Conservation (phyloP, 768 basidiomycete species). For the Lactarius trivialis region DNA sequence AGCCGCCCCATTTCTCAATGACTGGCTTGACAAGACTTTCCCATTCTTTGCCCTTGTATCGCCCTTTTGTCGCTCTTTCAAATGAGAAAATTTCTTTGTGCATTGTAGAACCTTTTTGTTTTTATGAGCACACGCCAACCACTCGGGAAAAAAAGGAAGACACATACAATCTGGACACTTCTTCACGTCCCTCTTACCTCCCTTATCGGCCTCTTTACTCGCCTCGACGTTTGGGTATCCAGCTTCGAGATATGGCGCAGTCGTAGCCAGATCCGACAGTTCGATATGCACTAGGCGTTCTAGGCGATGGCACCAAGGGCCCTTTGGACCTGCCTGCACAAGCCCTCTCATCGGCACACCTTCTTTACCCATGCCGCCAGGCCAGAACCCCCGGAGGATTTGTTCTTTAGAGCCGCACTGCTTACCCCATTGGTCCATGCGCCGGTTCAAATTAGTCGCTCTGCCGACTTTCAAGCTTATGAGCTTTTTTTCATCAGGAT, state of each 20-base stretch:
- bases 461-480: constrained; percentile 77
- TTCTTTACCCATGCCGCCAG: constrained; percentile 42
- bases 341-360: constrained; percentile 50
- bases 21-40: constrained; percentile 67
- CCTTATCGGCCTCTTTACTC: constrained; percentile 27
- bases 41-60: constrained; percentile 63
- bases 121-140: neutral
- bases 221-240: constrained; percentile 37
- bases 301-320: constrained; percentile 63
- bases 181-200: constrained; percentile 20
- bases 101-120: constrained; percentile 41
- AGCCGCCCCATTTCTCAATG: constrained; percentile 71
- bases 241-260: constrained; percentile 53
- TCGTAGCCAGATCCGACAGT: constrained; percentile 57
- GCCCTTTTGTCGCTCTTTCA: constrained; percentile 44
- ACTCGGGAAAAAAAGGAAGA: constrained; percentile 24
- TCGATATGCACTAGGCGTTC: constrained; percentile 80
- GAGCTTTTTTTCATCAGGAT: constrained; percentile 32
- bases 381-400: constrained; percentile 69
- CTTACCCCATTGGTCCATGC: constrained; percentile 75
- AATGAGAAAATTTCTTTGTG: constrained; percentile 84
- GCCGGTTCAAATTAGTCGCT: constrained; percentile 61
- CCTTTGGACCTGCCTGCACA: constrained; percentile 54
- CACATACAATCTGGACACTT: constrained; percentile 43
- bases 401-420: constrained; percentile 76